A percentile compares a stretch with the other conserved stretches of the same genome.
These are phyloP conservation scores for Suillus decipiens DNA, from an alignment of 768 basidiomycete genomes.

Conservation along the genomic window DNA sequence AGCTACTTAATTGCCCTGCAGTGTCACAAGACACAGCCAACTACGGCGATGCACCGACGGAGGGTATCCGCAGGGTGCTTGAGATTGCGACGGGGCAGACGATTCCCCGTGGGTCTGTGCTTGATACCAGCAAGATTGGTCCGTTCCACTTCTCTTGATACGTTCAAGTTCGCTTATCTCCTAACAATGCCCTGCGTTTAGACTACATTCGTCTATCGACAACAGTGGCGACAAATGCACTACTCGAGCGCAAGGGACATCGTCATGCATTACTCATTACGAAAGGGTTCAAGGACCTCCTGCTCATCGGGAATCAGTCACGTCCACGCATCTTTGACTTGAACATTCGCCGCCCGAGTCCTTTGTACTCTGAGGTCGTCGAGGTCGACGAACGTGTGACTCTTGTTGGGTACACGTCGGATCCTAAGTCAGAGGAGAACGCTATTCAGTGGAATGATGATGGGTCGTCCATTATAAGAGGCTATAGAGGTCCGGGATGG, in stretches of 20 bases:
- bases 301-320: slow-evolving; percentile 93
- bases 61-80: slow-evolving; percentile 86
- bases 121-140: slow-evolving; percentile 86
- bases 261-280: slow-evolving; percentile 91
- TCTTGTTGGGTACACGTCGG: slow-evolving; percentile 89
- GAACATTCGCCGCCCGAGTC: slow-evolving; percentile 76
- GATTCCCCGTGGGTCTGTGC: slow-evolving; percentile 63
- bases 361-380: slow-evolving; percentile 69
- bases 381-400: slow-evolving; percentile 91
- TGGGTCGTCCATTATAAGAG: slow-evolving; percentile 62
- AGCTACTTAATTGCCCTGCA: slow-evolving; percentile 29
- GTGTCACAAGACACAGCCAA: slow-evolving; percentile 89
- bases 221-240: slow-evolving; percentile 94
- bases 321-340: slow-evolving; percentile 95
- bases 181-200: slow-evolving; percentile 28
- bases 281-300: slow-evolving; percentile 86
- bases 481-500: slow-evolving; percentile 79
- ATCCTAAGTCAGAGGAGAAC: slow-evolving; percentile 77
- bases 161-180: not conserved
- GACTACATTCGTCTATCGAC: slow-evolving; percentile 93
- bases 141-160: not conserved
- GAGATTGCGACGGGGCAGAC: slow-evolving; percentile 71
- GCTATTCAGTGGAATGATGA: slow-evolving; percentile 74
- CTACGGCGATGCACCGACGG: slow-evolving; percentile 91
- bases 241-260: slow-evolving; percentile 93